phyloP scores from a whole-genome alignment of 768 basidiomycete species.

The Podaxis sp. region DNA sequence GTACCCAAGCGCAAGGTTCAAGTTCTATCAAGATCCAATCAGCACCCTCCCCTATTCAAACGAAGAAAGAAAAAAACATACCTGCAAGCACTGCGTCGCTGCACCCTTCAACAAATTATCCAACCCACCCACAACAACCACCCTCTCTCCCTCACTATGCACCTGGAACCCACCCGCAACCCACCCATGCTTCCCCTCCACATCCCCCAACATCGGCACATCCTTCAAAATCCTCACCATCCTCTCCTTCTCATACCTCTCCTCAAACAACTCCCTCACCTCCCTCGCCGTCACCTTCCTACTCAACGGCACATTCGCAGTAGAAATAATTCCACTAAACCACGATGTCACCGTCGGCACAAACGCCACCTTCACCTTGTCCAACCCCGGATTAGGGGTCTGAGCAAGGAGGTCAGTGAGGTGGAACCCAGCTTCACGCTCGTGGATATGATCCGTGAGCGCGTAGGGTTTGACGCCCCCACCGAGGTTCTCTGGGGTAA shows the following conservation, averaged over 20 bases:
- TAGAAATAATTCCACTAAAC: conserved; percentile 96
- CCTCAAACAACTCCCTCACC: conserved; percentile 70
- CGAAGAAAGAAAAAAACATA: conserved; percentile 32
- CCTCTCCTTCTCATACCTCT: conserved; percentile 73
- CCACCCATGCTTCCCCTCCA: conserved; percentile 87
- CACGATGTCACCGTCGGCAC: conserved; percentile 86
- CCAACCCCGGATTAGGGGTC: conserved; percentile 14
- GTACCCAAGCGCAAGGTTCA: conserved; percentile 87
- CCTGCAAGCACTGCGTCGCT: conserved; percentile 97
- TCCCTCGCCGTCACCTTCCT: conserved; percentile 69
- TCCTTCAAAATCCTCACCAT: conserved; percentile 67
- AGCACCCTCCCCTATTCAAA: background rate
- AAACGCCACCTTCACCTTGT: conserved; percentile 69
- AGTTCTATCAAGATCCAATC: conserved; percentile 51
- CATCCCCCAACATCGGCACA: conserved; percentile 72
- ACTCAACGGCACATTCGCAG: conserved; percentile 78
- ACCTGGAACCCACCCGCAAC: conserved; percentile 92
- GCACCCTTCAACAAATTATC: conserved; percentile 98
- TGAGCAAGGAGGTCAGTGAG: conserved; percentile 60
- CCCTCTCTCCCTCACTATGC: conserved; percentile 83
- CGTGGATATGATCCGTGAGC: conserved; percentile 97
- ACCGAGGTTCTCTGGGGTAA: conserved; percentile 70
- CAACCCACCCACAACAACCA: conserved; percentile 93
- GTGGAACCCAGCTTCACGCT: conserved; percentile 90
- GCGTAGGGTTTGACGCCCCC: conserved; percentile 84